Percentiles rank a stretch among this genome's conserved stretches.
phyloP scores from a whole-genome alignment of 2,329 filamentous ascomycete genomes.

The Diaporthe vaccinii region DNA sequence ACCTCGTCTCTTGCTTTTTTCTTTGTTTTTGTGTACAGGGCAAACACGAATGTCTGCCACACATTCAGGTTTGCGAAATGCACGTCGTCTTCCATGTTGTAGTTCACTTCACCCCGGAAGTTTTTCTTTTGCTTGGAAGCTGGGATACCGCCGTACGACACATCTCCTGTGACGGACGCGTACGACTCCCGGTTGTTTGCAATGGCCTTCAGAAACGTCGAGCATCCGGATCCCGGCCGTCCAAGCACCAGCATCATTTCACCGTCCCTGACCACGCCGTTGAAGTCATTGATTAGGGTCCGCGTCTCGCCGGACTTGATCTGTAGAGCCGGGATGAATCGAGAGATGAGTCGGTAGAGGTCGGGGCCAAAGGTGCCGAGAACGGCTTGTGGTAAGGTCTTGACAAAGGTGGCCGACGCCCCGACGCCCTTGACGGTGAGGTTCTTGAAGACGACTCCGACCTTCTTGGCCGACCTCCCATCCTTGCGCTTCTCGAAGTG shows the following conservation, averaged over 20 bases:
- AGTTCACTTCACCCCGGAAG: slow-evolving; percentile 75
- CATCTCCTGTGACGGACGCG: slow-evolving; percentile 73
- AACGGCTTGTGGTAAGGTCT: slow-evolving; percentile 80
- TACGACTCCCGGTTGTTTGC: slow-evolving; percentile 78
- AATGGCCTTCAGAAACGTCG: slow-evolving; percentile 71
- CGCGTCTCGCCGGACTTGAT: slow-evolving; percentile 31
- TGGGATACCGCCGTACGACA: slow-evolving; percentile 69
- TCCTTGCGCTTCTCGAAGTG: slow-evolving; percentile 81
- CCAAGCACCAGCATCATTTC: slow-evolving; percentile 71
- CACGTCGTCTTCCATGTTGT: slow-evolving; percentile 72
- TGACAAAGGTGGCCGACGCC: slow-evolving; percentile 76
- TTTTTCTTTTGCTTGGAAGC: slow-evolving; percentile 62
- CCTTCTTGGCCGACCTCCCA: slow-evolving; percentile 78
- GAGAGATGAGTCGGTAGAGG: slow-evolving; percentile 73
- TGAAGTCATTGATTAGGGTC: slow-evolving; percentile 63
- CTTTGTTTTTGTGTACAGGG: slow-evolving; percentile 73
- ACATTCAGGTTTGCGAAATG: slow-evolving; percentile 80
- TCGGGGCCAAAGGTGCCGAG: slow-evolving; percentile 86
- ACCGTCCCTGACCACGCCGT: slow-evolving; percentile 66
- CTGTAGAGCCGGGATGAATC: slow-evolving; percentile 51
- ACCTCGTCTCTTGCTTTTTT: slow-evolving; percentile 73
- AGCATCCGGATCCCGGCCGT: slow-evolving; percentile 70
- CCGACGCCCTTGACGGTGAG: slow-evolving; percentile 81
- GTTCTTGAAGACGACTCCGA: slow-evolving; percentile 83
- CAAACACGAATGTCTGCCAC: slow-evolving; percentile 76